Conservation (phyloP, 495 filamentous ascomycete species). For the Talaromyces borbonicus region DNA sequence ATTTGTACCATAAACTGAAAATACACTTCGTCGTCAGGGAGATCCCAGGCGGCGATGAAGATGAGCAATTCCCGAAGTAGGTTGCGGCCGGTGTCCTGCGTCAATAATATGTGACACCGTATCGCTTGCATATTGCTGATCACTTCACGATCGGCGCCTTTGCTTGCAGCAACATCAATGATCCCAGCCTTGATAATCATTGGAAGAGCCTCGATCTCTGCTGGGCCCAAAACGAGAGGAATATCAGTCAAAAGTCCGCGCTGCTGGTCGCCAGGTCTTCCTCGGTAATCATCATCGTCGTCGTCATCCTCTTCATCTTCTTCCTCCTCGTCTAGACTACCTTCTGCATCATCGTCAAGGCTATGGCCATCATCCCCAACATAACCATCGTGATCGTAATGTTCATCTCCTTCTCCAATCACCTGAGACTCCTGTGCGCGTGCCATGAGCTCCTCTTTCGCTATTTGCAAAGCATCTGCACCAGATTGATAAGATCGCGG, state of each 20-base stretch:
- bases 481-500: constrained; percentile 45
- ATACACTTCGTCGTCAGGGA: constrained; percentile 80
- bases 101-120: constrained; percentile 77
- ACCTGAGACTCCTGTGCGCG: constrained; percentile 43
- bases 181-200: constrained; percentile 93
- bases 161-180: constrained; percentile 42
- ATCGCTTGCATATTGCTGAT: constrained; percentile 74
- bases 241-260: constrained; percentile 84
- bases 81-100: constrained; percentile 77
- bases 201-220: constrained; percentile 86
- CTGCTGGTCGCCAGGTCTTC: constrained; percentile 72
- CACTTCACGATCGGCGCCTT: constrained; percentile 44
- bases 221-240: constrained; percentile 84
- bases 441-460: constrained; percentile 51
- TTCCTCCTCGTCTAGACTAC: constrained; percentile 6
- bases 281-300: constrained; percentile 70
- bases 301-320: constrained; percentile 75
- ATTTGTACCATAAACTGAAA: constrained; percentile 95
- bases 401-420: constrained; percentile 30
- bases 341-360: constrained; percentile 30
- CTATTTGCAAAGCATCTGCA: constrained; percentile 42
- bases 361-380: constrained; percentile 41
- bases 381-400: constrained; percentile 37
- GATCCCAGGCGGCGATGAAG: constrained; percentile 94
- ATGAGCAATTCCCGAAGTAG: constrained; percentile 83